A percentile compares a stretch with the other conserved stretches of the same genome.
Evolutionary conservation across 495 filamentous ascomycete genomes (phyloP).

Genomic region (Tuber brumale): DNA sequence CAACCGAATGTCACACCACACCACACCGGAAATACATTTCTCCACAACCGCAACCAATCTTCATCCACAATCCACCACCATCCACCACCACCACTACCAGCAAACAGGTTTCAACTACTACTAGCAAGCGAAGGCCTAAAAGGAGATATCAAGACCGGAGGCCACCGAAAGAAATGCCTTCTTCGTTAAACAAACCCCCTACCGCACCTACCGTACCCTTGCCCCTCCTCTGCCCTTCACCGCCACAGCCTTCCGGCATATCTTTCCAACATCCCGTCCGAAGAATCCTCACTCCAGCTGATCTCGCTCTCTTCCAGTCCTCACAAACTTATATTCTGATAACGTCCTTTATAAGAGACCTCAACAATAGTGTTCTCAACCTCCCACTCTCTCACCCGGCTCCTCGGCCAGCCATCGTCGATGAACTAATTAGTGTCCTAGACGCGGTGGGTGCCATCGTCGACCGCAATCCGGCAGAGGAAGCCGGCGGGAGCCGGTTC

Average conservation of each 20-base stretch:
- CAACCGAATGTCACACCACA: background rate
- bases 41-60: background rate
- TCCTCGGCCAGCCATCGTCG: slow-evolving; percentile 53
- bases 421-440: slow-evolving; percentile 63
- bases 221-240: slow-evolving; percentile 61
- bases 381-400: slow-evolving; percentile 59
- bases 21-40: background rate
- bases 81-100: background rate
- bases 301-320: slow-evolving; percentile 73
- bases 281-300: slow-evolving; percentile 69
- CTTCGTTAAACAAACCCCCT: slow-evolving; percentile 47
- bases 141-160: background rate
- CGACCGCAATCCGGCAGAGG: slow-evolving; percentile 63
- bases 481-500: slow-evolving; percentile 82
- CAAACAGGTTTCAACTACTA: background rate
- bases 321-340: slow-evolving; percentile 75
- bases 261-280: slow-evolving; percentile 61
- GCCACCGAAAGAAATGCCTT: slow-evolving; percentile 22
- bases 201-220: slow-evolving; percentile 51
- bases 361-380: slow-evolving; percentile 76
- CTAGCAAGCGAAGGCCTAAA: background rate
- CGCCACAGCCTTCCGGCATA: slow-evolving; percentile 55
- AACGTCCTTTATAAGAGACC: slow-evolving; percentile 72
- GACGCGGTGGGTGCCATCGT: slow-evolving; percentile 59
- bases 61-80: background rate